Percentiles rank a stretch among this genome's conserved stretches.
These are phyloP conservation scores for Esteya vermicola DNA, from an alignment of 2,329 filamentous ascomycete genomes.

Conservation along the genomic window DNA sequence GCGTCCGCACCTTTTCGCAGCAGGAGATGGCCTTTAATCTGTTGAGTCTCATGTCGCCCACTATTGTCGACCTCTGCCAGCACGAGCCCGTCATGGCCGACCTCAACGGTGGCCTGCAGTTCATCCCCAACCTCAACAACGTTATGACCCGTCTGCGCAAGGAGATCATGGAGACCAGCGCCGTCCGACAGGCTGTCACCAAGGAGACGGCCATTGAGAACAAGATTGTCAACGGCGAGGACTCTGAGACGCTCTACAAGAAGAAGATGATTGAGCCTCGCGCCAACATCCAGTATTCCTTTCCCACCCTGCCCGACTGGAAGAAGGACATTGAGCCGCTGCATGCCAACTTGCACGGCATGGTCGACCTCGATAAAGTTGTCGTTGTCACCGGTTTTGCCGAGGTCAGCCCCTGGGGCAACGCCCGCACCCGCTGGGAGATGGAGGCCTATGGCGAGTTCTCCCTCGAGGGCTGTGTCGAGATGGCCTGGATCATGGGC, in stretches of 20 bases:
- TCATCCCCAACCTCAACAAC: conserved; percentile 89
- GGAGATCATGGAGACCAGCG: conserved; percentile 88
- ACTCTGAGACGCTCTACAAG: conserved; percentile 85
- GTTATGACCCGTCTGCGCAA: conserved; percentile 88
- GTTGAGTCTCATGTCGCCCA: conserved; percentile 86
- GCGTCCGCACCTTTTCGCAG: conserved; percentile 96
- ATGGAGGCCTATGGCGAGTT: conserved; percentile 97
- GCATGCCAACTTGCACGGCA: conserved; percentile 79
- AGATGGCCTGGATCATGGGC: conserved; percentile 99
- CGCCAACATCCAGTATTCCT: conserved; percentile 96
- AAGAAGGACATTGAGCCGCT: conserved; percentile 79
- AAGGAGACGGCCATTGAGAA: conserved; percentile 96
- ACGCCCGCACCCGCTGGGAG: conserved; percentile 95
- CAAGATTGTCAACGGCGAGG: conserved; percentile 90
- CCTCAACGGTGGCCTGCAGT: conserved; percentile 93
- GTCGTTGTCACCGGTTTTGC: conserved; percentile 95
- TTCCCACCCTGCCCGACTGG: conserved; percentile 84
- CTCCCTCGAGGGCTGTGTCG: conserved; percentile 91
- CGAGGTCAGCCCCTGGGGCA: conserved; percentile 95
- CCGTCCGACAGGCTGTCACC: conserved; percentile 82
- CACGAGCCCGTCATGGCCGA: conserved; percentile 91
- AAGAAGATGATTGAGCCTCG: conserved; percentile 86
- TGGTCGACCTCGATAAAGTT: conserved; percentile 97
- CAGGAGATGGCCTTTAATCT: conserved; percentile 99
- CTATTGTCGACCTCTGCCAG: conserved; percentile 91